Evolutionary conservation across 495 filamentous ascomycete genomes (phyloP).

Genomic region (Podospora australis): DNA sequence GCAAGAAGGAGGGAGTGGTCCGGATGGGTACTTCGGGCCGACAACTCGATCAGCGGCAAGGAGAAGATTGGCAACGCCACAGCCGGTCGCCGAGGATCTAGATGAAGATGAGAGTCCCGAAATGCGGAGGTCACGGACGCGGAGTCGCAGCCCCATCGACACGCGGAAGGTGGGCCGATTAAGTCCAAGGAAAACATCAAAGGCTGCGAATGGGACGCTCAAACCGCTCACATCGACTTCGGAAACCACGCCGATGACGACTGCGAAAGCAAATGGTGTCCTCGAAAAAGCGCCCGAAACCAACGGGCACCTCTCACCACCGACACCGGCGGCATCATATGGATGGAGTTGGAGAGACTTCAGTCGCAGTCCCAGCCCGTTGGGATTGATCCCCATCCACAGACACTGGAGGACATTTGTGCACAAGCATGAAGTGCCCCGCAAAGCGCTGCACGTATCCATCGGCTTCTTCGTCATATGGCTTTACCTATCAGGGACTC

Average conservation of each 20-base stretch:
- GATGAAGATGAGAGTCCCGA: conserved; percentile 30
- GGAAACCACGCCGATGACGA: background rate
- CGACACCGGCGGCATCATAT: conserved; percentile 38
- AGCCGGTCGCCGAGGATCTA: conserved; percentile 14
- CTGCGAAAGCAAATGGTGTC: conserved; percentile 3
- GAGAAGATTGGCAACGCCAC: conserved; percentile 37
- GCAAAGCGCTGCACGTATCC: conserved; percentile 77
- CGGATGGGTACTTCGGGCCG: conserved; percentile 53
- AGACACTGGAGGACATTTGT: conserved; percentile 63
- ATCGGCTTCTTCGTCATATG: conserved; percentile 89
- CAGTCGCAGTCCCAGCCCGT: conserved; percentile 80
- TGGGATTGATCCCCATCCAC: conserved; percentile 95
- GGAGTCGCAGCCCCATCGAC: conserved; percentile 48
- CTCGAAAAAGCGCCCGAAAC: conserved; percentile 14
- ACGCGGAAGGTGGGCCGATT: conserved; percentile 43
- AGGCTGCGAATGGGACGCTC: conserved; percentile 10
- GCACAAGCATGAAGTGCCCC: conserved; percentile 71
- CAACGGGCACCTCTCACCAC: conserved; percentile 70
- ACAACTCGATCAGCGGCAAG: conserved; percentile 58
- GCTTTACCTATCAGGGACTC: conserved; percentile 71
- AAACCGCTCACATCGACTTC: conserved; percentile 2
- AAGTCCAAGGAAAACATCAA: conserved; percentile 26
- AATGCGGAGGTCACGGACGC: conserved; percentile 39
- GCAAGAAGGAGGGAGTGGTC: conserved; percentile 28
- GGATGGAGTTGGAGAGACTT: conserved; percentile 69